These are phyloP conservation scores for Brassica rapa DNA, from an alignment of 345 rosid genomes.

Conservation along the genomic window DNA sequence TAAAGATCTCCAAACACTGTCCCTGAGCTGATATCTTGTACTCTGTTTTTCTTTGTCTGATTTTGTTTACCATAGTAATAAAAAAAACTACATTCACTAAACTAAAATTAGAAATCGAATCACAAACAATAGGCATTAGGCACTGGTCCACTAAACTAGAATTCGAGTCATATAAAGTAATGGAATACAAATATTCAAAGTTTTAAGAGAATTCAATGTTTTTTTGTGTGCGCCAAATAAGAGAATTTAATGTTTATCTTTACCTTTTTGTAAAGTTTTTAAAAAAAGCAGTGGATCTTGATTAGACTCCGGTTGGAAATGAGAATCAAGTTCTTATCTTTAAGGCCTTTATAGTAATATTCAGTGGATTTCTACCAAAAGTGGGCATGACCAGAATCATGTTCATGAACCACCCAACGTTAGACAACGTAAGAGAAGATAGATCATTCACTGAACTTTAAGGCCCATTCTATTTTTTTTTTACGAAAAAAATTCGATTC, in stretches of 20 bases:
- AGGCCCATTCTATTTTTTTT: conserved; percentile 14
- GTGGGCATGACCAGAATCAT: conserved; percentile 34
- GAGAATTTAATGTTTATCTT: neutral
- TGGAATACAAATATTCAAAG: conserved; percentile 20
- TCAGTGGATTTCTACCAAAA: conserved; percentile 24
- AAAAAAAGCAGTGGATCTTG: conserved; percentile 10
- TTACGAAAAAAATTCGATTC: neutral
- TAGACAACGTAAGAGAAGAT: conserved; percentile 6
- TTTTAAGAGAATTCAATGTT: neutral
- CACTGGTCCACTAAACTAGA: conserved; percentile 3
- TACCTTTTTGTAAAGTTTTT: conserved; percentile 24
- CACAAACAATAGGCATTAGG: neutral
- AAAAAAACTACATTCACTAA: neutral
- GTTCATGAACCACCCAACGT: conserved; percentile 31
- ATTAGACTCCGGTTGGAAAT: neutral
- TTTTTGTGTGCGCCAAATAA: neutral
- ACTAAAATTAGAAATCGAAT: neutral
- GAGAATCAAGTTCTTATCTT: conserved; percentile 17
- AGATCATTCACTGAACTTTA: conserved; percentile 1
- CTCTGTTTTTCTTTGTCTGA: neutral
- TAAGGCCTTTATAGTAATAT: neutral
- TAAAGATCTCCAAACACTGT: conserved; percentile 22
- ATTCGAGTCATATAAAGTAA: neutral
- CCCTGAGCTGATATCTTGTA: conserved; percentile 22
- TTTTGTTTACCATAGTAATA: neutral